Evolutionary conservation across 75 land plant species (phyloP).

Genomic region (Selaginella tamariscina): DNA sequence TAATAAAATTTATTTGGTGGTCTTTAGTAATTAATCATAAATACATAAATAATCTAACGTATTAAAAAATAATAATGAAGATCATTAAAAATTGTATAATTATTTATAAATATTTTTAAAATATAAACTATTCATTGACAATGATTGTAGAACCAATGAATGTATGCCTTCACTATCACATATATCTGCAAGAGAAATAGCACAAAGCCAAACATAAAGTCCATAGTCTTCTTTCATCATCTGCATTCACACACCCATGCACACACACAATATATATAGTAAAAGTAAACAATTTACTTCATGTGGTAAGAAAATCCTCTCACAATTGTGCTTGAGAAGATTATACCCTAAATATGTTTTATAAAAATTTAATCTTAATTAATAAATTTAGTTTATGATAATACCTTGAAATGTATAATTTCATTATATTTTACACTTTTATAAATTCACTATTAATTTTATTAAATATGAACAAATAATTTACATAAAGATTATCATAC

Average conservation of each 20-base stretch:
- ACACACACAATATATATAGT: no score
- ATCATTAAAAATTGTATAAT: background rate
- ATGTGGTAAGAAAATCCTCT: background rate
- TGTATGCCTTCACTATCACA: slow-evolving; percentile 65
- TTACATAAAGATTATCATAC: no score
- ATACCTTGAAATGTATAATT: no score
- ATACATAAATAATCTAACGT: background rate
- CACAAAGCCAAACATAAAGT: slow-evolving; percentile 90
- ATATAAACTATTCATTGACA: slow-evolving; percentile 51
- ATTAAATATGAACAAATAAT: no score
- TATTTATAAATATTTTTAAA: no score
- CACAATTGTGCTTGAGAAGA: background rate
- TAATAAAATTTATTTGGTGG: no score
- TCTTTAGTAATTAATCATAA: background rate
- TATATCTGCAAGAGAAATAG: slow-evolving; percentile 74
- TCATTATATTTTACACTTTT: no score
- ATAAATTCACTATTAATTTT: no score
- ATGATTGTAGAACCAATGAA: slow-evolving; percentile 46
- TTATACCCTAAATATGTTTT: no score
- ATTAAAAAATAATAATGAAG: background rate
- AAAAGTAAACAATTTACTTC: background rate
- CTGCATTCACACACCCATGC: no score
- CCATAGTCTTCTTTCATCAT: slow-evolving; percentile 94
- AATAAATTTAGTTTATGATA: no score
- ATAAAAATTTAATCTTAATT: no score